Evolutionary conservation across 208 protist species (phyloP).

Genomic region (Leishmania tropica): DNA sequence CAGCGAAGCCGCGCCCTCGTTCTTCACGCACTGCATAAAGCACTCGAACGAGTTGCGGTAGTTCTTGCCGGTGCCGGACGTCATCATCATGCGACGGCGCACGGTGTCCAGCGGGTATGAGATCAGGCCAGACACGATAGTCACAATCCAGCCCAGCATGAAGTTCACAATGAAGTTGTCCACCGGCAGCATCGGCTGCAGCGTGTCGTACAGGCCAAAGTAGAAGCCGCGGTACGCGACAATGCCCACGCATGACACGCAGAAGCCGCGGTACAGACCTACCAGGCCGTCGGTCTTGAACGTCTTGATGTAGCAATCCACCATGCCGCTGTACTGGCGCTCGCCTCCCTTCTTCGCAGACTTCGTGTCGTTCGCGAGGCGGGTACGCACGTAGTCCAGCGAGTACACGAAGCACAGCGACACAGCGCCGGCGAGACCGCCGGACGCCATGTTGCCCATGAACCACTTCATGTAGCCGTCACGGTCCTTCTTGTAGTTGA

Average conservation of each 20-base stretch:
- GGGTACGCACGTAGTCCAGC: conserved; percentile 98
- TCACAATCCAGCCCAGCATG: conserved; percentile 73
- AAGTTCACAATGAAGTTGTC: conserved; percentile 79
- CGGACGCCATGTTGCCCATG: conserved; percentile 94
- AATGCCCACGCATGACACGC: conserved; percentile 95
- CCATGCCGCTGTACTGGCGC: conserved; percentile 95
- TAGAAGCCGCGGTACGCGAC: conserved; percentile 97
- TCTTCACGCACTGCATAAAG: conserved; percentile 61
- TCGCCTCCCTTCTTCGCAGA: conserved; percentile 82
- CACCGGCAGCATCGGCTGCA: conserved; percentile 72
- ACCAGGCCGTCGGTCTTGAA: conserved; percentile 72
- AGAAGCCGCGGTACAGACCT: conserved; percentile 97
- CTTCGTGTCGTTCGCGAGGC: conserved; percentile 93
- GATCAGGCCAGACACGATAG: conserved; percentile 68
- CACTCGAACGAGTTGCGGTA: conserved; percentile 81
- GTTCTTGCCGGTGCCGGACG: conserved; percentile 64
- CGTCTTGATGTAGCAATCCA: conserved; percentile 95
- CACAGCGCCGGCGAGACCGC: conserved; percentile 95
- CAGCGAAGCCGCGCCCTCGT: conserved; percentile 54
- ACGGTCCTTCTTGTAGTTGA: conserved; percentile 89
- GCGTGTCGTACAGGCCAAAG: conserved; percentile 96
- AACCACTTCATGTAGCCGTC: conserved; percentile 90
- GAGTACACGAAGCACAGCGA: conserved; percentile 97
- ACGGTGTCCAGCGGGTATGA: conserved; percentile 98
- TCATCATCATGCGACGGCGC: conserved; percentile 97